A percentile compares a stretch with the other conserved stretches of the same genome.
Conservation (phyloP, 83 land plant genomes). For the Thuja plicata region DNA sequence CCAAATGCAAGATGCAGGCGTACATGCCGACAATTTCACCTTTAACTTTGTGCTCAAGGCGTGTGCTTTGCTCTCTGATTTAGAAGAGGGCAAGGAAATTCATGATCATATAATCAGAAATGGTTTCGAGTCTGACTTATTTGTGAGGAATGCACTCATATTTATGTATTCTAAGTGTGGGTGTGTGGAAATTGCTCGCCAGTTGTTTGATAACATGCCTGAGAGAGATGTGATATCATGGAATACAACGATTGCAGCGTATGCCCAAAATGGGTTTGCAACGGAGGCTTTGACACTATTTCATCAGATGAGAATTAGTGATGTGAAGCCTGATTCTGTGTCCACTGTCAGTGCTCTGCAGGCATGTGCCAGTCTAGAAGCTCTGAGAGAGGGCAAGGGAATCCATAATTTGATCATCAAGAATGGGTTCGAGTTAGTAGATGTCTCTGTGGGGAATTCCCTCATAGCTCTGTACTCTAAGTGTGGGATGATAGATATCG, state of each 20-base stretch:
- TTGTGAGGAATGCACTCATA: conserved; percentile 38
- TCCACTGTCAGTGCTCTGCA: conserved; percentile 40
- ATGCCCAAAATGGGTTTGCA: conserved; percentile 22
- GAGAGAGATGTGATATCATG: conserved; percentile 39
- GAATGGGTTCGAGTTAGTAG: conserved; percentile 15
- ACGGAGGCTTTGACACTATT: conserved; percentile 39
- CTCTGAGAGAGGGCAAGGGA: conserved; percentile 25
- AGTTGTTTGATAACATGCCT: conserved; percentile 34
- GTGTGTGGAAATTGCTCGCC: conserved; percentile 22
- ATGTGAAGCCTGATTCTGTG: conserved; percentile 27
- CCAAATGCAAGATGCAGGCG: conserved; percentile 24
- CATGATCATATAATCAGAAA: conserved; percentile 21
- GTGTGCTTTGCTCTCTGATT: conserved; percentile 19
- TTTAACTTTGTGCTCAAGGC: conserved; percentile 50
- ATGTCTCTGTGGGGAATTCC: conserved; percentile 21
- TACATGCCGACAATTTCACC: conserved; percentile 35
- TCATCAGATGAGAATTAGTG: conserved; percentile 24
- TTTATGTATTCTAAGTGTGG: conserved; percentile 51
- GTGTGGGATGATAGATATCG: conserved; percentile 26
- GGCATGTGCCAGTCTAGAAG: conserved; percentile 33
- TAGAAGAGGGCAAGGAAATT: conserved; percentile 23
- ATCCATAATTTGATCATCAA: conserved; percentile 24
- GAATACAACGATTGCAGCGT: conserved; percentile 56
- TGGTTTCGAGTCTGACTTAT: conserved; percentile 26
- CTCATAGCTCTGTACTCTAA: conserved; percentile 34